Evolutionary conservation across 1,284 basidiomycete species (phyloP), one percentile per base, ranked within the genome.

Genomic region (Naganishia sp.): DNA sequence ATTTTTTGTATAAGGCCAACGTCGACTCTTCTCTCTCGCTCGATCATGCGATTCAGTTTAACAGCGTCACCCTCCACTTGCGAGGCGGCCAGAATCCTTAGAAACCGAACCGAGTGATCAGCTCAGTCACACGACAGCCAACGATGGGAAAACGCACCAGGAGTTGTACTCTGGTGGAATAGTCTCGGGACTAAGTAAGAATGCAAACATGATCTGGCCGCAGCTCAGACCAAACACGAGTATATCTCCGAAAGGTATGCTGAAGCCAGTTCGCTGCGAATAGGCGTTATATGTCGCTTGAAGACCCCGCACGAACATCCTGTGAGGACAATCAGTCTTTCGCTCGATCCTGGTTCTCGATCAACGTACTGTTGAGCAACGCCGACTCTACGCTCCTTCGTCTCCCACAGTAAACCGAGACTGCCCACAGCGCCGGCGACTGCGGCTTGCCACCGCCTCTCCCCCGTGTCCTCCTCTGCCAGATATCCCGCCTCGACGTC

Each of bases 201-300:
- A 92, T 0, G 85, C 87, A 75, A 92, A 94, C 81, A 94, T 84
- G 75, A 96, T 95, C 78, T 96, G 93, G 10, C 88, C 89, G 74
- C 89, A 95, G 21, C 89, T 89, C 2, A 94, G 74, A 11, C 88
- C 84, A 74, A 97, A 97, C 10, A 94, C 84, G 21, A 96, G 77
- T 0, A 92, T 84, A 65, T 90, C 90, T 9, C 94, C 94, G 75
- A 93, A 83, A 0, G 94, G 94, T 16, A 99, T 84, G 59, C 83
- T 82, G 66, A 92, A 83, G 31, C 87, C 77, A 6, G 72, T 65
- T 3, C 69, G 70, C 1, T 75, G 75, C 5, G 77, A 74, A 49
- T 77, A 74, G 46, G 75, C 75, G 67, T 80, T 80, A 69, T 87
- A 73, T 81, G 84, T 72, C 16, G 74, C 78, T 67, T 81, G 78